A percentile compares a stretch with the other conserved stretches of the same genome.
Evolutionary conservation across 2,329 filamentous ascomycete species (phyloP).

Genomic region (Xylaria sp.): DNA sequence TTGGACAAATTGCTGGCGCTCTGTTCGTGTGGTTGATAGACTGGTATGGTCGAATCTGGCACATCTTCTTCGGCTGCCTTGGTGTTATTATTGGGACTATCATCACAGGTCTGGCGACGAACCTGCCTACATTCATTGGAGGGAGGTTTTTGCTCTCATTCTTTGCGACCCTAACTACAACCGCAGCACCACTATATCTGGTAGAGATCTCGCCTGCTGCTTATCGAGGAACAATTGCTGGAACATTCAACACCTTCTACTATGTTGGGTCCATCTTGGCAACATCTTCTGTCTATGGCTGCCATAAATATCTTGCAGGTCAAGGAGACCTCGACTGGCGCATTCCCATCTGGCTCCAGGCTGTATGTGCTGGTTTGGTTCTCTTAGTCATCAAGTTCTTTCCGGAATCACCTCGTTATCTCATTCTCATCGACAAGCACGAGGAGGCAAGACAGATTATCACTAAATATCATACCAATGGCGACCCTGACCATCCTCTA

Average conservation of each 20-base stretch:
- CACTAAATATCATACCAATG: conserved; percentile 56
- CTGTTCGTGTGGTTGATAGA: conserved; percentile 59
- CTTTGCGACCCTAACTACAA: conserved; percentile 66
- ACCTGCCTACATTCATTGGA: conserved; percentile 61
- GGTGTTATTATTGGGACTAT: conserved; percentile 63
- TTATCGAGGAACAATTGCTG: conserved; percentile 68
- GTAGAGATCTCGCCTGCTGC: conserved; percentile 70
- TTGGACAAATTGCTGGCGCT: conserved; percentile 57
- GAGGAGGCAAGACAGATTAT: conserved; percentile 54
- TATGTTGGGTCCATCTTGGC: conserved; percentile 52
- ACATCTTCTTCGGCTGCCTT: conserved; percentile 59
- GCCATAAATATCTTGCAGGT: conserved; percentile 47
- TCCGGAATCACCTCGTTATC: conserved; percentile 53
- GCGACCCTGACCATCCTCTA: conserved; percentile 54
- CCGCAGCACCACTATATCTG: conserved; percentile 68
- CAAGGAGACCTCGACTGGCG: conserved; percentile 49
- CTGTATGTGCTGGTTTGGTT: conserved; percentile 50
- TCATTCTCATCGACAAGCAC: conserved; percentile 50
- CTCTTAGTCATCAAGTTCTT: conserved; percentile 50
- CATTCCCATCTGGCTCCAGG: conserved; percentile 52
- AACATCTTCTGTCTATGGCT: conserved; percentile 49
- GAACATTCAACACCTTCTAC: conserved; percentile 60
- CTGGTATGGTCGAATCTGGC: conserved; percentile 56
- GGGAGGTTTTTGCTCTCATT: conserved; percentile 62
- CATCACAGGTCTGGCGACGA: conserved; percentile 59